These are phyloP conservation scores for Beta vulgaris DNA, from an alignment of 148 eudicot genomes.

Conservation along the genomic window DNA sequence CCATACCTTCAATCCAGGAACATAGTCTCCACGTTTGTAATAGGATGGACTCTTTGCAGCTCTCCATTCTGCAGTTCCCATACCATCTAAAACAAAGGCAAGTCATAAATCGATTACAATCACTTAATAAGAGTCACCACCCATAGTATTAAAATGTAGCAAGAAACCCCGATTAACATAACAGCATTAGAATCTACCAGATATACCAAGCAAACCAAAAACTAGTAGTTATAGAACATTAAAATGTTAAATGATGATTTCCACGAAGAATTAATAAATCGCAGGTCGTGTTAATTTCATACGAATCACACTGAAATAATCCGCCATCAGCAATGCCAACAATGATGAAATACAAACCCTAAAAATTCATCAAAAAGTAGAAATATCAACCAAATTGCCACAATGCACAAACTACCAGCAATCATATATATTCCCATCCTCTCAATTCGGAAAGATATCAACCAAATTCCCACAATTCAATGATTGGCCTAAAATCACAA, in stretches of 20 bases:
- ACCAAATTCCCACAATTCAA: too few relatives aligned
- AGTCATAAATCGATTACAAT: neutral
- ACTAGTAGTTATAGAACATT: neutral
- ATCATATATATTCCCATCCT: too few relatives aligned
- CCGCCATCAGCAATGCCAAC: neutral
- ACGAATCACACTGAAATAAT: neutral
- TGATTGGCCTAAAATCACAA: too few relatives aligned
- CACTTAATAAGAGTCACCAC: neutral
- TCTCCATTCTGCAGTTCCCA: conserved; percentile 99
- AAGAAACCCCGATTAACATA: neutral
- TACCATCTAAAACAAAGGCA: conserved; percentile 59
- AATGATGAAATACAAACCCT: neutral
- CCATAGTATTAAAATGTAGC: neutral
- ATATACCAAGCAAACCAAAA: neutral
- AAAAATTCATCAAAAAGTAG: neutral
- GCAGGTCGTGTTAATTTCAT: neutral
- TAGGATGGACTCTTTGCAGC: conserved; percentile 94
- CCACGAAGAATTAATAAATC: too few relatives aligned
- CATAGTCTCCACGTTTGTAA: conserved; percentile 97
- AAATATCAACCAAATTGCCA: neutral
- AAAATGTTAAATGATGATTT: neutral
- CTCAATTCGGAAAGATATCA: too few relatives aligned
- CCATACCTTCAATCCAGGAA: conserved; percentile 89
- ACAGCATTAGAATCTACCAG: neutral
- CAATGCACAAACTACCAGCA: too few relatives aligned